A percentile compares a stretch with the other conserved stretches of the same genome.
Evolutionary conservation across 179 eudicot genomes (phyloP).

Genomic region (Monotropa hypopitys): DNA sequence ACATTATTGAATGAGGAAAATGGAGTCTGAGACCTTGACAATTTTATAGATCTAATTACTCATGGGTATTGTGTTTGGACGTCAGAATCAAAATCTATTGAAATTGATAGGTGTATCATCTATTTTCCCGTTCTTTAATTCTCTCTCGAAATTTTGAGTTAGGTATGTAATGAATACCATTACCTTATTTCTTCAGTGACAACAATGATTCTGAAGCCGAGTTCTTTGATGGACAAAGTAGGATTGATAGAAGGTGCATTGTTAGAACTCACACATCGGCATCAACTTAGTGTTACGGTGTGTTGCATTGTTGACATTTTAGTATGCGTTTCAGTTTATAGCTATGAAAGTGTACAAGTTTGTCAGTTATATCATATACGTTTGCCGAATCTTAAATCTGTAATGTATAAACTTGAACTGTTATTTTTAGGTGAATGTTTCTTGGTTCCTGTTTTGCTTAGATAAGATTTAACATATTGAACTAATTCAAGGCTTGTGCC

Average conservation of each 20-base stretch:
- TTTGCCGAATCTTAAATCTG: not conserved
- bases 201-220: constrained; percentile 53
- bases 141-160: not conserved
- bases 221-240: constrained; percentile 40
- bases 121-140: not conserved
- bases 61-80: not conserved
- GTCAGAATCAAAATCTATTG: not conserved
- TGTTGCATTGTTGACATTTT: constrained; percentile 6
- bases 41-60: not conserved
- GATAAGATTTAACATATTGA: too few species aligned
- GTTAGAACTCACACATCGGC: constrained; percentile 50
- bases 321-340: not conserved
- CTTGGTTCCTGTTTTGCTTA: not conserved
- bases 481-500: too few species aligned
- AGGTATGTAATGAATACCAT: not conserved
- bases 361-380: not conserved
- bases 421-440: not conserved
- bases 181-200: constrained; percentile 21
- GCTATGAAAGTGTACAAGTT: not conserved
- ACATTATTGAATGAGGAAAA: not conserved
- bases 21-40: not conserved
- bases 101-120: not conserved
- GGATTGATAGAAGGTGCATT: constrained; percentile 59
- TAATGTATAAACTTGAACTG: not conserved
- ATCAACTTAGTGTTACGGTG: constrained; percentile 52